Evolutionary conservation across 164 flowering plant genomes (phyloP).

Genomic region (Stephania cephalantha): DNA sequence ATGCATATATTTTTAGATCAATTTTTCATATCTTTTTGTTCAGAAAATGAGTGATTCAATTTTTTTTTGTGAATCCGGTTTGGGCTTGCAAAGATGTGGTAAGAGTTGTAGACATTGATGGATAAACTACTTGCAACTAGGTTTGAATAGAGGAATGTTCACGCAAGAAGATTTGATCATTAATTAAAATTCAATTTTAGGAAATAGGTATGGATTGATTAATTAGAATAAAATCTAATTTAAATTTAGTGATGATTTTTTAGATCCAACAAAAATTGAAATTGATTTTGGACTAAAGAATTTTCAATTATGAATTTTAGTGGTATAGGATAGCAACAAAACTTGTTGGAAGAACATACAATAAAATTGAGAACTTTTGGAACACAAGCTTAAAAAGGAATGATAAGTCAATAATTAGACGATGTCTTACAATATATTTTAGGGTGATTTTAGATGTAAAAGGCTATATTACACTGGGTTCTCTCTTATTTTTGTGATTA

Average conservation of each 20-base stretch:
- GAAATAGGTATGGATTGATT: background rate
- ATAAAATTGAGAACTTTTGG: background rate
- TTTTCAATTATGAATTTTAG: background rate
- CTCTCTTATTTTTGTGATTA: too few species aligned
- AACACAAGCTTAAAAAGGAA: background rate
- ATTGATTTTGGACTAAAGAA: background rate
- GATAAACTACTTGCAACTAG: constrained; percentile 1
- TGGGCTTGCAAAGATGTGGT: background rate
- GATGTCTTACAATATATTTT: too few species aligned
- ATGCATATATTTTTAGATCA: background rate
- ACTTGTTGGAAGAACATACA: background rate
- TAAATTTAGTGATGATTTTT: background rate
- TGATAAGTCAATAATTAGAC: too few species aligned
- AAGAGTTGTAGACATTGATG: background rate
- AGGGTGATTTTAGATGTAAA: too few species aligned
- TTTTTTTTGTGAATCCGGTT: background rate
- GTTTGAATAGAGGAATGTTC: background rate
- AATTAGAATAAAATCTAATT: too few species aligned
- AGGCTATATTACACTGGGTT: too few species aligned
- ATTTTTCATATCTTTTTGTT: too few species aligned
- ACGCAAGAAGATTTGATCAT: background rate
- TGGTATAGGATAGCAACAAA: background rate
- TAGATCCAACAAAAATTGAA: background rate
- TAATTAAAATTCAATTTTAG: background rate
- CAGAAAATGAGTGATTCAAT: background rate